Percentiles rank a stretch among this genome's conserved stretches.
phyloP scores from a whole-genome alignment of 148 eudicot genomes.

The Chenopodium quinoa region DNA sequence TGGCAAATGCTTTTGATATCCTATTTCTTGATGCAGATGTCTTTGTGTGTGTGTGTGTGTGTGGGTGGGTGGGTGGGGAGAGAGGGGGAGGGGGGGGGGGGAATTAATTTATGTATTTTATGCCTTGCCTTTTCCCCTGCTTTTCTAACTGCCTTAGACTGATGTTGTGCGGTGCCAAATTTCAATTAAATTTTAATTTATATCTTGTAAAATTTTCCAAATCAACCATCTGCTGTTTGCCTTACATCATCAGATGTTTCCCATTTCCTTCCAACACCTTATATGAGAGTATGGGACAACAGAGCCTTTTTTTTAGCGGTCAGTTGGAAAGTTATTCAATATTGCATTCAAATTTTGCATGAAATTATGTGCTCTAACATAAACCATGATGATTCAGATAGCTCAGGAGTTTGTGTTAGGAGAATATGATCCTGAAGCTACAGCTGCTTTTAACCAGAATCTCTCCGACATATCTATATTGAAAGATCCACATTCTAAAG shows the following conservation, averaged over 20 bases:
- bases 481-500: conserved; percentile 92
- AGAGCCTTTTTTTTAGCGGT: background rate
- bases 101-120: background rate
- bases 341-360: background rate
- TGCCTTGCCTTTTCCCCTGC: background rate
- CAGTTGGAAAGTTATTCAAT: background rate
- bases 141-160: background rate
- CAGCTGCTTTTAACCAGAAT: conserved; percentile 72
- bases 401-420: conserved; percentile 90
- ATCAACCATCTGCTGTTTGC: background rate
- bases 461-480: conserved; percentile 65
- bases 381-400: conserved; percentile 37
- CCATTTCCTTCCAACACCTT: background rate
- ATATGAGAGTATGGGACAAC: background rate
- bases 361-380: background rate
- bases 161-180: background rate
- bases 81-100: too few relatives aligned
- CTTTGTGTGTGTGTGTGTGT: background rate
- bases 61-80: too few relatives aligned
- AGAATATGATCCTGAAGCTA: conserved; percentile 75
- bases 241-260: background rate
- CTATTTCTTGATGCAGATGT: background rate
- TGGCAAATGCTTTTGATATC: background rate
- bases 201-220: background rate
- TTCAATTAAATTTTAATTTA: background rate